Evolutionary conservation across 306 rosid genomes (phyloP).

Genomic region (Boehmeria nivea): DNA sequence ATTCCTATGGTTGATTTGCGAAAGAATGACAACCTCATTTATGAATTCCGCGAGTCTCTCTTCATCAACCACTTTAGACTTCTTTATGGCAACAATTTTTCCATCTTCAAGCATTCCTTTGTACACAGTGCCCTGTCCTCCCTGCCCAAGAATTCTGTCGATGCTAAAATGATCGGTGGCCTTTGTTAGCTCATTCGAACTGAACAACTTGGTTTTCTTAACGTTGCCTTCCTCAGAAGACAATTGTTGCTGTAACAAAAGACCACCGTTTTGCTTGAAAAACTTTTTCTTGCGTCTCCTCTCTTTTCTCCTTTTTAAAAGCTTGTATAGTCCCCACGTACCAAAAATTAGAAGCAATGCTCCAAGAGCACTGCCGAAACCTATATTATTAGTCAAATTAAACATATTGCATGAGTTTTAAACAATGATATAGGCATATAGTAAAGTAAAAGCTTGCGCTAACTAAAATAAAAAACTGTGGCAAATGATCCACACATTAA

Average conservation of each 20-base stretch:
- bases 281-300: background rate
- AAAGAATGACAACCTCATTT: conserved; percentile 21
- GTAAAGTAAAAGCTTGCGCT: too few species aligned
- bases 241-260: background rate
- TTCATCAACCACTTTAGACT: conserved; percentile 10
- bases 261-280: conserved; percentile 16
- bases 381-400: background rate
- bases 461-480: too few species aligned
- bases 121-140: conserved; percentile 16
- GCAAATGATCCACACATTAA: too few species aligned
- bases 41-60: conserved; percentile 1
- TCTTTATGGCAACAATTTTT: conserved; percentile 18
- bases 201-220: conserved; percentile 16
- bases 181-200: conserved; percentile 2
- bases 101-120: conserved; percentile 15
- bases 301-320: background rate
- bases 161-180: conserved; percentile 13
- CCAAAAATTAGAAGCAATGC: conserved; percentile 3
- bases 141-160: conserved; percentile 12
- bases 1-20: conserved; percentile 21
- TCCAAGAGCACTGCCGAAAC: background rate
- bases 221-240: conserved; percentile 3
- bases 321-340: background rate
- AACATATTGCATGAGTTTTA: too few species aligned
- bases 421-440: too few species aligned